Evolutionary conservation across 306 rosid genomes (phyloP), one percentile per base, ranked within the genome.

Genomic region (Calophaca sinica): DNA sequence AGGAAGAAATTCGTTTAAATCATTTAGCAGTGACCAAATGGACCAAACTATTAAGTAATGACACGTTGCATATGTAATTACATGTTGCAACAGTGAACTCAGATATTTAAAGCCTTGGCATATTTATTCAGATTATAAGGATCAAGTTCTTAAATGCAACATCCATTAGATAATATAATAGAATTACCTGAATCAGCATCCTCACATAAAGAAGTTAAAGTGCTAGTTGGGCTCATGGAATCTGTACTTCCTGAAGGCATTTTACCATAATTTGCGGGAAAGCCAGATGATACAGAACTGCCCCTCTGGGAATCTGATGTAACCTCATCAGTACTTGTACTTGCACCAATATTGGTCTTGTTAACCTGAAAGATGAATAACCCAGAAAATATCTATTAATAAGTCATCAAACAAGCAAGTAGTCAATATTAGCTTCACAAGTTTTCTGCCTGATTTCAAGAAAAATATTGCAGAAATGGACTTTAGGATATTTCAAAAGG

Each of bases 151-250:
- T 4, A 53, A 67, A 65, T 4, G 38, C 33, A 44, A 59, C 42
- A 73, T 54, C 72, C 77, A 64, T 62, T 12, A 79, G 75, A 75
- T 66, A 80, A 28, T 38, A 83, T 62, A 67, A 51, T 60, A 73
- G 44, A 78, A 60, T 70, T 80, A 92, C 98, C 98, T 46, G 89
- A 85, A 83, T 92, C 98, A 67, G 87, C 92, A 83, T 92, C 98
- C 87, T 92, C 98, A 72, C 84, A 90, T 31, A 85, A 76, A 26
- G 98, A 90, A 33, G 97, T 81, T 81, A 83, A 63, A 66, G 87
- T 84, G 77, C 96, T 92, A 74, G 86, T 88, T 74, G 96, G 91
- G 80, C 96, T 92, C 81, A 86, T 84, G 82, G 90, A 63, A 82
- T 90, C 98, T 38, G 80, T 76, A 79, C 84, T 85, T 81, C 85